Percentiles rank a stretch among this genome's conserved stretches.
Evolutionary conservation across 2,329 filamentous ascomycete genomes (phyloP).

Genomic region (Aspergillus brunneoviolaceus): DNA sequence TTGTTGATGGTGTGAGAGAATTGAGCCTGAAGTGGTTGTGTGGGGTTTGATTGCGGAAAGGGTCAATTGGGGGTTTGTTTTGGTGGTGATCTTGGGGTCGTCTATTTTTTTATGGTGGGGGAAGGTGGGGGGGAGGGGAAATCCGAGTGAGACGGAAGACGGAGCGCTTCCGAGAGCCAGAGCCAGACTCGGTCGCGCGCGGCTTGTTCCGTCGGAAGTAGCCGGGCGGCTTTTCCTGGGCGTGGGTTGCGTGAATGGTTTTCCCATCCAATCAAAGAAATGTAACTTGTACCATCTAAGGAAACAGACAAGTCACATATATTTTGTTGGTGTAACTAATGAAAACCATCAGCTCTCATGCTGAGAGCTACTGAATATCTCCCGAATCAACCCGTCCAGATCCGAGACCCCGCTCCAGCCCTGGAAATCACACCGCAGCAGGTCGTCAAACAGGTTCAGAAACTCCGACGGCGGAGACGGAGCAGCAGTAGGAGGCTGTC

Average conservation of each 20-base stretch:
- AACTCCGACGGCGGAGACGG: neutral
- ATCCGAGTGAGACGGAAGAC: too few relatives aligned
- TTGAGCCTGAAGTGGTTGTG: too few relatives aligned
- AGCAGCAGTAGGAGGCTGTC: too few relatives aligned
- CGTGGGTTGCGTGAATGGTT: too few relatives aligned
- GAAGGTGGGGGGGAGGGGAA: too few relatives aligned
- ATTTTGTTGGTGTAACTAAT: too few relatives aligned
- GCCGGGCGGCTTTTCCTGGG: neutral
- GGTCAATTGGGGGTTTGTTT: neutral
- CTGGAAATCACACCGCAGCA: constrained; percentile 24
- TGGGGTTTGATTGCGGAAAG: neutral
- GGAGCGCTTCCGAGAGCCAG: neutral
- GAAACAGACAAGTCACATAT: too few relatives aligned
- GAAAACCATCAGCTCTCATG: neutral
- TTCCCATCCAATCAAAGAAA: too few relatives aligned
- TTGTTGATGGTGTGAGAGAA: neutral
- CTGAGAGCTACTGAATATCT: constrained; percentile 21
- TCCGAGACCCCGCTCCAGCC: constrained; percentile 28
- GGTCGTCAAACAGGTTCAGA: constrained; percentile 22
- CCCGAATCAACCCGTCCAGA: constrained; percentile 33
- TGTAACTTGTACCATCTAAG: too few relatives aligned
- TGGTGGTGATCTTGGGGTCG: neutral
- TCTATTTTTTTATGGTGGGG: neutral
- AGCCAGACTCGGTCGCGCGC: neutral
- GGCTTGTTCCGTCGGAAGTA: neutral